Evolutionary conservation across 495 filamentous ascomycete genomes (phyloP).

Genomic region (Xanthoparmelia taractica): DNA sequence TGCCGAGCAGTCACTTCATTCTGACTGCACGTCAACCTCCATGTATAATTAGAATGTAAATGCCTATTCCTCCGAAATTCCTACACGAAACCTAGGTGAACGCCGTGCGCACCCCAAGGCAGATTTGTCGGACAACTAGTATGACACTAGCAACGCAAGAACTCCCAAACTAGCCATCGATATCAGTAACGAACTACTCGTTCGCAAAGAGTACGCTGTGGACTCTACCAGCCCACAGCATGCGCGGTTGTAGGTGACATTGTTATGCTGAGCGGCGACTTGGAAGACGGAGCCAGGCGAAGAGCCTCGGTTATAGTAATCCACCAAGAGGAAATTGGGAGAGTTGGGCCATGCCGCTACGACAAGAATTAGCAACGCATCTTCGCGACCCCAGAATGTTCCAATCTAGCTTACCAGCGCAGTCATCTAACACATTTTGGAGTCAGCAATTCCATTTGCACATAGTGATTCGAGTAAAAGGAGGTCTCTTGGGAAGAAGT

Average conservation of each 20-base stretch:
- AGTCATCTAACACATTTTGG: no score
- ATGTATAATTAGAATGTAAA: neutral
- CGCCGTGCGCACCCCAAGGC: neutral
- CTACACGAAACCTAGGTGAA: neutral
- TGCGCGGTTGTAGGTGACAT: slow-evolving; percentile 65
- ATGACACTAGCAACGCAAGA: neutral
- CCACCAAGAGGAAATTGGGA: slow-evolving; percentile 83
- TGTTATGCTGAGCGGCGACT: slow-evolving; percentile 77
- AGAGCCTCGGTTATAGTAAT: slow-evolving; percentile 72
- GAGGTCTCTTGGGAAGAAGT: no score
- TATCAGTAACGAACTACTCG: neutral
- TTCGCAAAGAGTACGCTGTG: neutral
- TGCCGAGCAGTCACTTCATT: neutral
- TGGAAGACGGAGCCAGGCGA: slow-evolving; percentile 81
- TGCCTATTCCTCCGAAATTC: neutral
- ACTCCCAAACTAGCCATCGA: slow-evolving; percentile 1
- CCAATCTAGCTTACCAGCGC: slow-evolving; percentile 46
- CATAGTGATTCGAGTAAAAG: no score
- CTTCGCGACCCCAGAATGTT: slow-evolving; percentile 6
- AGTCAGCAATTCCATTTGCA: no score
- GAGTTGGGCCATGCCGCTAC: slow-evolving; percentile 55
- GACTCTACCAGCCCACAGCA: slow-evolving; percentile 55
- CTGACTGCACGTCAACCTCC: neutral
- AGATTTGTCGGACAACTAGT: neutral
- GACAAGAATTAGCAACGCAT: slow-evolving; percentile 19